phyloP scores from a whole-genome alignment of 2,329 filamentous ascomycete genomes.

The Claviceps quebecensis region DNA sequence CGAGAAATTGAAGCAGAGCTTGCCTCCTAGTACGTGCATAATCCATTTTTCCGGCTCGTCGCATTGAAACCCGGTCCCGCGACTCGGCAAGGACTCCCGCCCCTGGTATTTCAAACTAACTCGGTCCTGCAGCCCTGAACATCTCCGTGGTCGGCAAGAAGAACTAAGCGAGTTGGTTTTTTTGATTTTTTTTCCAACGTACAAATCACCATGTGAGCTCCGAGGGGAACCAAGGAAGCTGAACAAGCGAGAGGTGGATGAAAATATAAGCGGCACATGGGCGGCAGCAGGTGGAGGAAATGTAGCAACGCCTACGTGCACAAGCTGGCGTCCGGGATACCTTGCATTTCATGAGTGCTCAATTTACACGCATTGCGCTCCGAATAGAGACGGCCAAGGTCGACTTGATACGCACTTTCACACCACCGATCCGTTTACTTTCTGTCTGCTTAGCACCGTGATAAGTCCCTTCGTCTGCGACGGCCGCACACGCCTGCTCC shows the following conservation, averaged over 20 bases:
- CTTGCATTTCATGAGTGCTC: conserved; percentile 35
- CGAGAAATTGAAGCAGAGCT: conserved; percentile 99
- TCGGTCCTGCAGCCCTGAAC: conserved; percentile 26
- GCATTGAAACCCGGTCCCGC: too few relatives aligned
- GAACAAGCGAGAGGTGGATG: conserved; percentile 10
- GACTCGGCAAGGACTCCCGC: too few relatives aligned
- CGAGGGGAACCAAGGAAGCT: not conserved
- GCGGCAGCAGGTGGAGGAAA: conserved; percentile 10
- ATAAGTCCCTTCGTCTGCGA: too few relatives aligned
- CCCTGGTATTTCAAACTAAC: not conserved
- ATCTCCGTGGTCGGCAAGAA: conserved; percentile 45
- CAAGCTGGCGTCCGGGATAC: conserved; percentile 40
- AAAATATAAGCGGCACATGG: conserved; percentile 3
- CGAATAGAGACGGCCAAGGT: conserved; percentile 24
- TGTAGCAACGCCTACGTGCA: conserved; percentile 24
- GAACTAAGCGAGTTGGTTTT: conserved; percentile 16
- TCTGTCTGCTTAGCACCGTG: too few relatives aligned
- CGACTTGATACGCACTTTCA: conserved; percentile 19
- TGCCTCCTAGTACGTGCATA: conserved; percentile 74
- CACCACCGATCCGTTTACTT: not conserved
- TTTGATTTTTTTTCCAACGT: not conserved
- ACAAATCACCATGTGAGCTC: not conserved
- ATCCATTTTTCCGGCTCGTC: not conserved
- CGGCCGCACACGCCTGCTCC: too few relatives aligned
- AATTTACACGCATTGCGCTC: conserved; percentile 12